These are phyloP conservation scores for Penicillium ochrochloron DNA, from an alignment of 495 filamentous ascomycete genomes.

Conservation along the genomic window DNA sequence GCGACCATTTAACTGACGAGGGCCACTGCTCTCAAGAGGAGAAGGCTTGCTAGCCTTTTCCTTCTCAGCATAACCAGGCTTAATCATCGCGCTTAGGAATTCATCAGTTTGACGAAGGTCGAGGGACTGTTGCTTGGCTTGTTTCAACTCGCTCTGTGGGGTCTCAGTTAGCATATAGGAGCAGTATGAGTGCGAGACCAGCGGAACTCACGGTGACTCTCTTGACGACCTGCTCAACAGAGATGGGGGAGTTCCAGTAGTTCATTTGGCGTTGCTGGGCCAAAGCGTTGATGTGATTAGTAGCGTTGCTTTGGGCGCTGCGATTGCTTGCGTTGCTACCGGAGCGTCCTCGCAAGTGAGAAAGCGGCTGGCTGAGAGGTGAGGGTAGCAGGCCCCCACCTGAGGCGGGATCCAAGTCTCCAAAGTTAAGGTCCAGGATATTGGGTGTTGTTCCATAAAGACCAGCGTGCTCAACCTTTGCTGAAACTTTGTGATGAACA, in stretches of 20 bases:
- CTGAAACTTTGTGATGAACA: slow-evolving; percentile 96
- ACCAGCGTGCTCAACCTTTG: slow-evolving; percentile 93
- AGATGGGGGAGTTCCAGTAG: slow-evolving; percentile 85
- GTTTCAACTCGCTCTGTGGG: slow-evolving; percentile 83
- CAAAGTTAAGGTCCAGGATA: slow-evolving; percentile 85
- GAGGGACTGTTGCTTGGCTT: slow-evolving; percentile 82
- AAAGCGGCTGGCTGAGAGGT: slow-evolving; percentile 58
- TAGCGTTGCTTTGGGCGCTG: slow-evolving; percentile 56
- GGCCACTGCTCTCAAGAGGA: slow-evolving; percentile 39
- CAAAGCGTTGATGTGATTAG: slow-evolving; percentile 61
- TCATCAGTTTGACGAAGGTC: slow-evolving; percentile 82
- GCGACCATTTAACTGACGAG: slow-evolving; percentile 50
- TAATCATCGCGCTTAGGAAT: slow-evolving; percentile 75
- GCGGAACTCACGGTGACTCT: slow-evolving; percentile 76
- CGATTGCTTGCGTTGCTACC: slow-evolving; percentile 71
- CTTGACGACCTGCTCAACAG: slow-evolving; percentile 94
- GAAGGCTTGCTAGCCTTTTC: slow-evolving; percentile 53
- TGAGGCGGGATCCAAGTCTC: slow-evolving; percentile 75
- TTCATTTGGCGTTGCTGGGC: slow-evolving; percentile 72
- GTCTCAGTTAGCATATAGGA: slow-evolving; percentile 6
- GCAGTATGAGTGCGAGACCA: not conserved
- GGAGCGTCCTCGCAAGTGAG: slow-evolving; percentile 69
- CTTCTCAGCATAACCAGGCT: slow-evolving; percentile 68
- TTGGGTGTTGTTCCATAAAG: slow-evolving; percentile 68
- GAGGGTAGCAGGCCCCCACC: slow-evolving; percentile 70